A percentile compares a stretch with the other conserved stretches of the same genome.
phyloP scores from a whole-genome alignment of 805 yeast genomes.

The Helenozyma rhizophorensis region DNA sequence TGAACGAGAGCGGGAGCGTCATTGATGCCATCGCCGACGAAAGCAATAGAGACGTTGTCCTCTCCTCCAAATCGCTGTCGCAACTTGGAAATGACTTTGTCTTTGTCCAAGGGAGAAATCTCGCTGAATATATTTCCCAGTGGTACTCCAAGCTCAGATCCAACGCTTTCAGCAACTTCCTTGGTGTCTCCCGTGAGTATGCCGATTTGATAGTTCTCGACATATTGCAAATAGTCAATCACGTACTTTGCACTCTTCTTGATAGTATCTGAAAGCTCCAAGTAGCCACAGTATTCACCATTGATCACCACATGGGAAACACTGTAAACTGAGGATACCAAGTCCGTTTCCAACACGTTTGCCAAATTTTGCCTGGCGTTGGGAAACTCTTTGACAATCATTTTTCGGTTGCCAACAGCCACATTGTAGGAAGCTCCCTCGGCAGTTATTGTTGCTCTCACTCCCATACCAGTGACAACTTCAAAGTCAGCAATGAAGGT shows the following conservation, averaged over 20 bases:
- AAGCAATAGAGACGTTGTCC: slow-evolving; percentile 52
- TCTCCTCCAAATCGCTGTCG: slow-evolving; percentile 41
- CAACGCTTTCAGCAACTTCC: slow-evolving; percentile 60
- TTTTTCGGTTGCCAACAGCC: slow-evolving; percentile 49
- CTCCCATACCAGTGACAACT: slow-evolving; percentile 44
- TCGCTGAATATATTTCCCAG: slow-evolving; percentile 64
- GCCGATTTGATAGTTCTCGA: slow-evolving; percentile 58
- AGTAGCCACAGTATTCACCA: slow-evolving; percentile 53
- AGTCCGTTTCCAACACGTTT: slow-evolving; percentile 7
- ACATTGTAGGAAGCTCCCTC: slow-evolving; percentile 4
- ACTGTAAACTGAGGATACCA: slow-evolving; percentile 34
- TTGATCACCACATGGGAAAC: slow-evolving; percentile 57
- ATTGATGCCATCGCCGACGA: slow-evolving; percentile 97
- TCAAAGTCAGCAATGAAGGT: slow-evolving; percentile 31
- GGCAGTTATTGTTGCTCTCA: slow-evolving; percentile 30
- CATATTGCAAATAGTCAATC: slow-evolving; percentile 46
- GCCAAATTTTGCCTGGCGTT: slow-evolving; percentile 8
- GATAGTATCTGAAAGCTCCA: slow-evolving; percentile 64
- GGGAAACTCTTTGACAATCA: slow-evolving; percentile 26
- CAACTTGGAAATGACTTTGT: slow-evolving; percentile 56
- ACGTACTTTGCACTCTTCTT: slow-evolving; percentile 63
- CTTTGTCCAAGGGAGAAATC: slow-evolving; percentile 74
- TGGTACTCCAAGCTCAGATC: slow-evolving; percentile 63
- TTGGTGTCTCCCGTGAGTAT: slow-evolving; percentile 87
- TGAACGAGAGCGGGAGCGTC: slow-evolving; percentile 95